Conservation (phyloP, 768 basidiomycete genomes). For the Pleurotus tuoliensis region DNA sequence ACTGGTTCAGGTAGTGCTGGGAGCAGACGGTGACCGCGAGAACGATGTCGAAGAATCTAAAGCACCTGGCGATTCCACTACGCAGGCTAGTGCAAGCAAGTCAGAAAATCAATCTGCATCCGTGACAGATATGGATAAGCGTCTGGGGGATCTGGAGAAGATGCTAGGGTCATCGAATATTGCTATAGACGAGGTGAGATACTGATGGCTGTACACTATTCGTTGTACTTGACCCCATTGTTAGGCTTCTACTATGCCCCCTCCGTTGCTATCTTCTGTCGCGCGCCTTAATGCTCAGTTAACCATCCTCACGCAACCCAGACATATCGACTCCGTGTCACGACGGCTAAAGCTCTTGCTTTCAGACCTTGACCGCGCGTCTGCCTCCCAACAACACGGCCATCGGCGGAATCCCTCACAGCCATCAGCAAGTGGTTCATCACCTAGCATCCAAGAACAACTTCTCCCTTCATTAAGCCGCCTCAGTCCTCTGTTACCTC, state of each 20-base stretch:
- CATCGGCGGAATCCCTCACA: slow-evolving; percentile 45
- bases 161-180: slow-evolving; percentile 79
- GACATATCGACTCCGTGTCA: slow-evolving; percentile 94
- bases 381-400: slow-evolving; percentile 44
- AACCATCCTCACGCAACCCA: slow-evolving; percentile 86
- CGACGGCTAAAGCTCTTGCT: slow-evolving; percentile 89
- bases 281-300: slow-evolving; percentile 82
- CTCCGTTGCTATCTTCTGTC: slow-evolving; percentile 79
- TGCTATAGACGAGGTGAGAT: slow-evolving; percentile 74
- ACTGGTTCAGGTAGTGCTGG: slow-evolving; percentile 57
- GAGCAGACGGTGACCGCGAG: slow-evolving; percentile 19
- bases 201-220: neutral
- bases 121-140: slow-evolving; percentile 74
- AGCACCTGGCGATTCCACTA: neutral
- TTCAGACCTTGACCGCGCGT: slow-evolving; percentile 86
- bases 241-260: slow-evolving; percentile 68
- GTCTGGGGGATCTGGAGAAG: slow-evolving; percentile 81
- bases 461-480: slow-evolving; percentile 66
- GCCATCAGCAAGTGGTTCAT: slow-evolving; percentile 18
- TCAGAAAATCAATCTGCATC: slow-evolving; percentile 45
- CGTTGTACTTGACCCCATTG: neutral
- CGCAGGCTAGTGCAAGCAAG: neutral
- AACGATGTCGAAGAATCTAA: slow-evolving; percentile 9
- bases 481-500: slow-evolving; percentile 69
- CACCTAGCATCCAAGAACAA: slow-evolving; percentile 45